phyloP scores from a whole-genome alignment of 2,329 filamentous ascomycete genomes.

The Fusarium sarcochroum region DNA sequence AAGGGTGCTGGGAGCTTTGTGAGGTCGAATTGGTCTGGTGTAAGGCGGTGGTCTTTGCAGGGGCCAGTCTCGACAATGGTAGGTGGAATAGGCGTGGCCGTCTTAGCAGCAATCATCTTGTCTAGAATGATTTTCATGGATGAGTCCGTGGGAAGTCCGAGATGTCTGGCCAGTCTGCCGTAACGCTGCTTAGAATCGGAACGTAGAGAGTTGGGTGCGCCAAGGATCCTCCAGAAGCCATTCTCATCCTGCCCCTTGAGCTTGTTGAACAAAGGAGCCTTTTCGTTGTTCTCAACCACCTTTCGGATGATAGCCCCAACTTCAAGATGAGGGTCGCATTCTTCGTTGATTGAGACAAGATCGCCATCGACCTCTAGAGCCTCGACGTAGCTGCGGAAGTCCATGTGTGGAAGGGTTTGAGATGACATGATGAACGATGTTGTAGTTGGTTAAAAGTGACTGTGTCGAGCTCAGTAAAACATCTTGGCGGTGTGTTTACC shows the following conservation, averaged over 20 bases:
- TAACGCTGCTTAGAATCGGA: constrained; percentile 51
- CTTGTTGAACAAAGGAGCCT: constrained; percentile 67
- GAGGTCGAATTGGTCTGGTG: constrained; percentile 47
- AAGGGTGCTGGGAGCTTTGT: constrained; percentile 58
- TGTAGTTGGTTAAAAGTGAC: neutral
- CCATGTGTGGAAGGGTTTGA: constrained; percentile 44
- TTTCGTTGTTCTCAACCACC: constrained; percentile 61
- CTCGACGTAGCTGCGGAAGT: constrained; percentile 33
- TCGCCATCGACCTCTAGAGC: constrained; percentile 54
- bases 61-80: constrained; percentile 47
- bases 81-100: constrained; percentile 51
- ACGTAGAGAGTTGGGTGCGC: constrained; percentile 56
- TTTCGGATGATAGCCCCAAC: constrained; percentile 62
- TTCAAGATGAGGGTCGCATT: constrained; percentile 62
- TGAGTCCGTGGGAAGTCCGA: constrained; percentile 53
- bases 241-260: constrained; percentile 58
- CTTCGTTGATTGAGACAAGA: constrained; percentile 59
- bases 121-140: constrained; percentile 56
- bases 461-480: neutral
- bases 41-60: constrained; percentile 38
- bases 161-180: constrained; percentile 59
- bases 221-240: constrained; percentile 63
- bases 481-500: neutral
- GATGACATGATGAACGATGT: constrained; percentile 20
- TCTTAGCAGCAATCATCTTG: constrained; percentile 57